Evolutionary conservation across 345 rosid genomes (phyloP), one percentile per base, ranked within the genome.

Genomic region (Arabidopsis suecica): DNA sequence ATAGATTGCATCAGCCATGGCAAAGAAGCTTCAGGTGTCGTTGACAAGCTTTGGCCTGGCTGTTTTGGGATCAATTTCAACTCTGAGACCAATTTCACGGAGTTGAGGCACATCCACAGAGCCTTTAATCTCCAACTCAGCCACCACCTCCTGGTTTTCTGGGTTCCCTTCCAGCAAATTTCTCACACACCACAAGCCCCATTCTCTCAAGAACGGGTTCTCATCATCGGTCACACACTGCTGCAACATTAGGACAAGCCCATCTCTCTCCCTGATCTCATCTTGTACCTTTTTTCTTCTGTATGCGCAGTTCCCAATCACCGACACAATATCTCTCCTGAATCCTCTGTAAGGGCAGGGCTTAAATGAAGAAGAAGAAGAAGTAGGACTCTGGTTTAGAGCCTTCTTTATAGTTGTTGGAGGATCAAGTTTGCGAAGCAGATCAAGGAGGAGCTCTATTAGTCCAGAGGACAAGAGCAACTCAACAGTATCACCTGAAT

Each of bases 171-270:
- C 92, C 76, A 90, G 61, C 50, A 91, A 30, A 73, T 91, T 91
- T 77, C 93, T 86, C 61, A 83, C 58, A 5, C 85, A 68, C 95
- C 89, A 94, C 61, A 94, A 85, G 11, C 93, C 90, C 98, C 96
- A 91, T 75, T 91, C 97, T 69, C 94, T 90, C 74, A 88, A 53
- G 78, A 83, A 91, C 0, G 87, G 89, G 80, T 91, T 91, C 9
- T 88, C 90, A 76, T 90, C 93, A 56, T 88, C 93, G 0, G 79
- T 62, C 48, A 88, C 92, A 65, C 97, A 90, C 56, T 91, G 95
- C 70, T 88, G 98, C 68, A 90, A 57, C 74, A 94, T 71, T 50
- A 90, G n/a, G 10, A 83, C 72, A 49, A 90, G 71, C 50, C 87
- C 91, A 63, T 83, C 81, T 75, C 78, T 85, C 73, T 78, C 71